phyloP scores from a whole-genome alignment of 164 flowering plant species.

The Akebia trifoliata region DNA sequence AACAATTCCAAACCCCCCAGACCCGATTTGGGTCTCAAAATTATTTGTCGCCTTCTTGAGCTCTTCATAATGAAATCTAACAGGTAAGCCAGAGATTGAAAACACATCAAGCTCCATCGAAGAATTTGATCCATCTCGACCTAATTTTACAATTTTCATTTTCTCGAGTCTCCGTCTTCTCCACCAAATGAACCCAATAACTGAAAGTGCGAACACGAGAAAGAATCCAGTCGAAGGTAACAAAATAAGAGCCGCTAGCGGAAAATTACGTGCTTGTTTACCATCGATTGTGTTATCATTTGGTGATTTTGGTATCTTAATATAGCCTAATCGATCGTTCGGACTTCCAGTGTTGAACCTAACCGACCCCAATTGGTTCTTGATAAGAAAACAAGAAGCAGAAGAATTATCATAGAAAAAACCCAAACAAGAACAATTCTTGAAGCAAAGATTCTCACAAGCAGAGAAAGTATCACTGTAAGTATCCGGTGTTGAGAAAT shows the following conservation, averaged over 20 bases:
- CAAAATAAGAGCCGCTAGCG: slow-evolving; percentile 49
- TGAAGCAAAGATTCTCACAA: slow-evolving; percentile 58
- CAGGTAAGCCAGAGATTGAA: slow-evolving; percentile 76
- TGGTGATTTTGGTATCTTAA: slow-evolving; percentile 31
- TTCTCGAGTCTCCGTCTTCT: slow-evolving; percentile 27
- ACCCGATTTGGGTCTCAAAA: slow-evolving; percentile 58
- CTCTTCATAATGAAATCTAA: slow-evolving; percentile 55
- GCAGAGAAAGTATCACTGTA: slow-evolving; percentile 28
- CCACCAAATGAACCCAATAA: slow-evolving; percentile 38
- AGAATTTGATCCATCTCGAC: slow-evolving; percentile 25
- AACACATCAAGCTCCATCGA: slow-evolving; percentile 48
- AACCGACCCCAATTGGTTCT: slow-evolving; percentile 56
- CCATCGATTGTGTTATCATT: neutral
- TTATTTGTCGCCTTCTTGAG: slow-evolving; percentile 59
- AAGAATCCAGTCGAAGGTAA: slow-evolving; percentile 50
- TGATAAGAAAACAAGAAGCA: slow-evolving; percentile 54
- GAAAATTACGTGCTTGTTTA: slow-evolving; percentile 24
- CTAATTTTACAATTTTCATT: slow-evolving; percentile 21
- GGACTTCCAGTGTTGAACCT: slow-evolving; percentile 13
- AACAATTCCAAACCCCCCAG: slow-evolving; percentile 84
- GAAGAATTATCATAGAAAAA: slow-evolving; percentile 54
- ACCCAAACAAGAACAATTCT: slow-evolving; percentile 73
- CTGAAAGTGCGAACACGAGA: slow-evolving; percentile 24
- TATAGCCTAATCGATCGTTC: slow-evolving; percentile 37
- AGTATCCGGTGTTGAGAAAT: slow-evolving; percentile 30